Evolutionary conservation across 129 eudicot genomes (phyloP).

Genomic region (Flaveria bidentis): DNA sequence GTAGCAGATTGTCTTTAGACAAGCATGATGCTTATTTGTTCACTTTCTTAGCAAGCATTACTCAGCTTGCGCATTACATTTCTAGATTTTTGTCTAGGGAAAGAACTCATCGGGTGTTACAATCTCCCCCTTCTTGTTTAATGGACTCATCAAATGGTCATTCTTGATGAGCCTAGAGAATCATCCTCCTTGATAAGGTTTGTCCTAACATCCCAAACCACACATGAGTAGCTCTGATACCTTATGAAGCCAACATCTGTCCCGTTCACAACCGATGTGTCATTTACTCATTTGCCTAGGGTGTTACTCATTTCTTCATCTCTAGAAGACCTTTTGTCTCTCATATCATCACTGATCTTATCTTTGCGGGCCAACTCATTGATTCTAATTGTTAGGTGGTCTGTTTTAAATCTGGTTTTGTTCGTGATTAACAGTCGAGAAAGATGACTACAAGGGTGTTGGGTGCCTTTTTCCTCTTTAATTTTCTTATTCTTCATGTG

Average conservation of each 20-base stretch:
- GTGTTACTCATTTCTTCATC: not conserved
- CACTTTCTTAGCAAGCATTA: conserved; percentile 8
- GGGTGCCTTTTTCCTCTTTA: conserved; percentile 6
- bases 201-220: not conserved
- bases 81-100: conserved; percentile 17
- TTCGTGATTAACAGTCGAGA: too few relatives aligned
- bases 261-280: too few relatives aligned
- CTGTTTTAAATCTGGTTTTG: not conserved
- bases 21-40: conserved; percentile 14
- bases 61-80: conserved; percentile 6
- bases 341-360: conserved; percentile 9
- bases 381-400: conserved; percentile 12
- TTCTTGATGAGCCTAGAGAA: not conserved
- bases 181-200: not conserved
- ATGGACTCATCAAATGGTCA: too few relatives aligned
- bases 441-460: too few relatives aligned
- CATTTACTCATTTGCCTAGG: too few relatives aligned
- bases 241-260: too few relatives aligned
- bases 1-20: conserved; percentile 13
- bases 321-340: conserved; percentile 16
- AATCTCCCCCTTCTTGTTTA: too few relatives aligned
- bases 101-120: conserved; percentile 7
- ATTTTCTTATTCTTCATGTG: not conserved
- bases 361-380: not conserved
- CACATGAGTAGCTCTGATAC: not conserved